Percentiles rank a stretch among this genome's conserved stretches.
These are phyloP conservation scores for Coemansia sp. DNA, from an alignment of 192 early-diverging fungal genomes.

Conservation along the genomic window DNA sequence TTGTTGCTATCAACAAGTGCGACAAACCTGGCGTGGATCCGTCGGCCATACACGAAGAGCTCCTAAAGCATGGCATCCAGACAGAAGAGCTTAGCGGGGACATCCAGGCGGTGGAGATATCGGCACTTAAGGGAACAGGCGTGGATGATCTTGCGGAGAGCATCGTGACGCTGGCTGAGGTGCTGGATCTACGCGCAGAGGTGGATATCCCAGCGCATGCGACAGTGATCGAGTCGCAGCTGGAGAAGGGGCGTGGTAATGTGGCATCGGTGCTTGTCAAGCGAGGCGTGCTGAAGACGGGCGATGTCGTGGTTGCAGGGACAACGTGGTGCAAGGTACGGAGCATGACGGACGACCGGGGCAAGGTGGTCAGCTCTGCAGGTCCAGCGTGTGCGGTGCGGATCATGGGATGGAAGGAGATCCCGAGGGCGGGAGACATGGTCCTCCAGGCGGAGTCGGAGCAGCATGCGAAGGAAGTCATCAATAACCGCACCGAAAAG, in stretches of 20 bases:
- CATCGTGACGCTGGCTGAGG: constrained; percentile 81
- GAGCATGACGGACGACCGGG: constrained; percentile 77
- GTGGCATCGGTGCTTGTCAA: constrained; percentile 87
- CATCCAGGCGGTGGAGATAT: constrained; percentile 85
- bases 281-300: constrained; percentile 81
- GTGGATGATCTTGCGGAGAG: constrained; percentile 88
- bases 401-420: constrained; percentile 90
- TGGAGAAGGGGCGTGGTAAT: constrained; percentile 83
- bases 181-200: constrained; percentile 86
- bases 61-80: constrained; percentile 77
- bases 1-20: constrained; percentile 98
- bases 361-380: constrained; percentile 69
- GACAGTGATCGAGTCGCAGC: constrained; percentile 82
- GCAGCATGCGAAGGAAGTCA: constrained; percentile 70
- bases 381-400: constrained; percentile 83
- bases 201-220: constrained; percentile 76
- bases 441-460: constrained; percentile 70
- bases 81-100: constrained; percentile 95
- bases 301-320: constrained; percentile 82
- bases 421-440: constrained; percentile 88
- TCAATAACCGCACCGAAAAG: constrained; percentile 65
- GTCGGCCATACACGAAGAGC: constrained; percentile 60
- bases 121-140: constrained; percentile 83
- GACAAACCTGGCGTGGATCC: constrained; percentile 84
- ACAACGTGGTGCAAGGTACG: constrained; percentile 85